Base-by-base conservation (phyloP, 2,329 filamentous ascomycete species). In the Chaetomiaceae sp. region DNA sequence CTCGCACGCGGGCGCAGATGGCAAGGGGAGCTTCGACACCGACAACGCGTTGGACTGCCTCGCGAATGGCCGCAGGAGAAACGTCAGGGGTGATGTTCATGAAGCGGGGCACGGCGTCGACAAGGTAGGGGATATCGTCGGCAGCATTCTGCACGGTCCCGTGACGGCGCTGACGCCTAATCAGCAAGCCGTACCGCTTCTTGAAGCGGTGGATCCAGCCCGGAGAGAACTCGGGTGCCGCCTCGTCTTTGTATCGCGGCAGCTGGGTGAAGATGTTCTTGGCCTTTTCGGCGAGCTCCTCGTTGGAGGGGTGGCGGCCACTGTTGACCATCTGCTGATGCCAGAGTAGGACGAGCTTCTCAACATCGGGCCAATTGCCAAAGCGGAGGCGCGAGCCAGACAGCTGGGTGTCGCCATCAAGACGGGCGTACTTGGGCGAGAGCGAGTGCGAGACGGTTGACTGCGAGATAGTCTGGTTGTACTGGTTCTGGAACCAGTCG, bases 191-290 rank as follows among this genome's bases (percentile, higher is more conserved):
- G 53, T 83, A 83, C 10, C 79, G 73, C 63, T 82, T 82, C 67
- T 83, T 83, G 68, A 83, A 83, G 31, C 79, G 73, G 58, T 83
- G 79, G 51, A 83, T 82, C 79, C 79, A 83, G 35, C 79, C 79
- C 0, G 79, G 79, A 0, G 78, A 82, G 63, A 83, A 83, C 63
- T 83, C 79, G 41, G 79, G 79, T 1, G 79, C 69, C n/a, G 66
- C 66, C 62, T 82, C 78, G 56, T 79, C 79, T 62, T 78, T 80
- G 64, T 83, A 82, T 16, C 78, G 76, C 14, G 79, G 78, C 23
- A 83, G 68, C 59, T 79, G 74, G 38, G 68, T 68, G 63, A 82
- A 83, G 58, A 83, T 80, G 51, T 67, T 62, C 63, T 81, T 82
- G 38, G 79, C 79, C 68, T 82, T 82, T 30, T 82, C 79, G 55